Evolutionary conservation across 306 rosid genomes (phyloP).

Genomic region (Gynostemma pentaphyllum): DNA sequence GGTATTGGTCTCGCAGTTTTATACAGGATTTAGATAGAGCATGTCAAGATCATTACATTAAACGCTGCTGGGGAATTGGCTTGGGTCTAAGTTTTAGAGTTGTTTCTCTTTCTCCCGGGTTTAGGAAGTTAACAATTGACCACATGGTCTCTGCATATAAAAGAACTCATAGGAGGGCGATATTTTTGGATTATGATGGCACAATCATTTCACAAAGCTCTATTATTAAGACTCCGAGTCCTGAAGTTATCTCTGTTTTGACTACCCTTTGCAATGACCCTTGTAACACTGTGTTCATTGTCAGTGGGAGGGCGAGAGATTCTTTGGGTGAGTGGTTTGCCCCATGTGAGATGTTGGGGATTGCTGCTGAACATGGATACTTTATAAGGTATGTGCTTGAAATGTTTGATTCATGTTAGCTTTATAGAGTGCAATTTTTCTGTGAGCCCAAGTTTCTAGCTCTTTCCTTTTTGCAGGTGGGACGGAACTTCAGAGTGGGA

Average conservation of each 20-base stretch:
- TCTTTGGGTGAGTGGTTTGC: conserved; percentile 15
- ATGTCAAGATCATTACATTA: conserved; percentile 17
- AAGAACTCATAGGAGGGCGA: conserved; percentile 15
- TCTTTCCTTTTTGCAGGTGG: conserved; percentile 14
- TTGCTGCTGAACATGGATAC: conserved; percentile 18
- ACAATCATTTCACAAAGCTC: conserved; percentile 15
- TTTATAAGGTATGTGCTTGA: conserved; percentile 8
- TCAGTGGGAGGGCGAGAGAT: conserved; percentile 17
- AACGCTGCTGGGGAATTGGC: conserved; percentile 18
- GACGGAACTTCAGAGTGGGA: conserved; percentile 17
- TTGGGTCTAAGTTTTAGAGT: conserved; percentile 18
- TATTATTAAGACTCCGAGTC: conserved; percentile 13
- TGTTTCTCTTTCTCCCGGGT: conserved; percentile 17
- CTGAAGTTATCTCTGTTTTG: conserved; percentile 12
- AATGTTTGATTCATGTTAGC: background rate
- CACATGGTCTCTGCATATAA: conserved; percentile 19
- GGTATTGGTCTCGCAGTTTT: conserved; percentile 18
- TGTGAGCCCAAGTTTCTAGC: background rate
- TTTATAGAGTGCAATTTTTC: background rate
- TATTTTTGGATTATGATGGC: conserved; percentile 17
- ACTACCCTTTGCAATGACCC: conserved; percentile 14
- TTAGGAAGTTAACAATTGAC: conserved; percentile 15
- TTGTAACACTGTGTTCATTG: conserved; percentile 14
- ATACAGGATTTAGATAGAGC: conserved; percentile 18
- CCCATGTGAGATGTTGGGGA: conserved; percentile 15